These are phyloP conservation scores for Trichoderma gamsii DNA, from an alignment of 495 filamentous ascomycete genomes.

Conservation along the genomic window DNA sequence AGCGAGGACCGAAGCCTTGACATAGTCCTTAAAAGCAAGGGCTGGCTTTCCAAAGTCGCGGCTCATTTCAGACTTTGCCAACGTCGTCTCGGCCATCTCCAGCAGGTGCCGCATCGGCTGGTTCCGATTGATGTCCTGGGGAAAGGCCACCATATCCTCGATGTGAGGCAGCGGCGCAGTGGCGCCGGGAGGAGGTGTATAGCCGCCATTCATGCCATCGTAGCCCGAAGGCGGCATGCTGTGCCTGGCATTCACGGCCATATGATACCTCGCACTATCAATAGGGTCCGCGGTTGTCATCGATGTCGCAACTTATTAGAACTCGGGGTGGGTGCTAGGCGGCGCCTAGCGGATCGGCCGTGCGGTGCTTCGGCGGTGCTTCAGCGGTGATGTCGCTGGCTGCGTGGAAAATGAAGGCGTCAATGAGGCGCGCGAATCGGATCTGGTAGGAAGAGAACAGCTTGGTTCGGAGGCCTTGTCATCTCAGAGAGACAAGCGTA, in stretches of 20 bases:
- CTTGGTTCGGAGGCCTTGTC: background rate
- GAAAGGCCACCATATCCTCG: conserved; percentile 58
- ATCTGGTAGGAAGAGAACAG: background rate
- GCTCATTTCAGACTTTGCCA: conserved; percentile 46
- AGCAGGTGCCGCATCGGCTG: conserved; percentile 45
- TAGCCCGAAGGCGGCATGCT: conserved; percentile 13
- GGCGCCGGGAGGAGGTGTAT: conserved; percentile 17
- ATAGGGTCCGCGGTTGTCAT: conserved; percentile 8
- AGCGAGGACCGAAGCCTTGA: conserved; percentile 71
- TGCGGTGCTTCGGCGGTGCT: background rate
- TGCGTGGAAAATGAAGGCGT: background rate
- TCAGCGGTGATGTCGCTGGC: background rate
- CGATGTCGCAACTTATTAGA: background rate
- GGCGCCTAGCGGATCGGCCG: background rate
- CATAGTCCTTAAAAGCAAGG: conserved; percentile 58
- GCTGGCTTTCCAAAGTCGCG: conserved; percentile 48
- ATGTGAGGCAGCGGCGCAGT: conserved; percentile 58
- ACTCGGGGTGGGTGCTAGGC: background rate
- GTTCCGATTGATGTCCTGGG: conserved; percentile 37
- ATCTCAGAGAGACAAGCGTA: conserved; percentile 4
- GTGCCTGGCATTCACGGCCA: conserved; percentile 13
- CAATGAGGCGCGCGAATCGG: background rate
- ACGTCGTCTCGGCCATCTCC: conserved; percentile 40
- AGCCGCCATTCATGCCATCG: conserved; percentile 16
- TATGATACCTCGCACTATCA: conserved; percentile 1